Conservation (phyloP, 1,284 basidiomycete genomes). For the Hemileia vastatrix region DNA sequence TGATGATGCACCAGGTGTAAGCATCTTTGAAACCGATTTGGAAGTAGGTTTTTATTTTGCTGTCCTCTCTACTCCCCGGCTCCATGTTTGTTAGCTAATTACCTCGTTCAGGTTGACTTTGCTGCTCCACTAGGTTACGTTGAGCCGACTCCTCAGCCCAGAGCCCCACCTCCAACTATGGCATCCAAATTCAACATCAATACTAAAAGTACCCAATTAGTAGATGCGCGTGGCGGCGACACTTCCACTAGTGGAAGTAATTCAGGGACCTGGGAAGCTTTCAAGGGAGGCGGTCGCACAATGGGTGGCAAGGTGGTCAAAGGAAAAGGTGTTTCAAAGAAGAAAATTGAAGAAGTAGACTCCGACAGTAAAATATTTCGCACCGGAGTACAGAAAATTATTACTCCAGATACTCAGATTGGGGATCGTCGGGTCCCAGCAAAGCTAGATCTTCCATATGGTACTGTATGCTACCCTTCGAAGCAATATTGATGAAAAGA, state of each 20-base stretch:
- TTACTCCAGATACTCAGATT: constrained; percentile 68
- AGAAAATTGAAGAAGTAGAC: constrained; percentile 68
- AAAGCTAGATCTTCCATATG: constrained; percentile 77
- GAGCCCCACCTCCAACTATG: constrained; percentile 79
- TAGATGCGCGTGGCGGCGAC: constrained; percentile 33
- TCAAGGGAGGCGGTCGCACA: constrained; percentile 85
- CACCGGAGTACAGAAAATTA: constrained; percentile 70
- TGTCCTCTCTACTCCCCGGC: constrained; percentile 61
- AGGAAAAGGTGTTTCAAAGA: constrained; percentile 75
- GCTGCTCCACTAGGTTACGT: constrained; percentile 58
- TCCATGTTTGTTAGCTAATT: constrained; percentile 52
- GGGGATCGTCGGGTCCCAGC: constrained; percentile 73
- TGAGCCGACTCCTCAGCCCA: constrained; percentile 76
- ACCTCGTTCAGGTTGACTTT: constrained; percentile 50
- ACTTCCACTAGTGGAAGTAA: constrained; percentile 30
- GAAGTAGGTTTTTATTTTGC: constrained; percentile 53
- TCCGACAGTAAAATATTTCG: constrained; percentile 74
- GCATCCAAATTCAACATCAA: constrained; percentile 95
- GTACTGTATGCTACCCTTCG: constrained; percentile 46
- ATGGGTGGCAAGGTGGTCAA: constrained; percentile 77
- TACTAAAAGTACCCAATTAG: constrained; percentile 45
- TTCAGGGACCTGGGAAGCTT: constrained; percentile 61
- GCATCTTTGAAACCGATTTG: constrained; percentile 87
- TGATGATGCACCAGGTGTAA: constrained; percentile 70
- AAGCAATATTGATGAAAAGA: neutral